These are phyloP conservation scores for Pythium plurisporium DNA, from an alignment of 352 stramenopile species.

Conservation along the genomic window DNA sequence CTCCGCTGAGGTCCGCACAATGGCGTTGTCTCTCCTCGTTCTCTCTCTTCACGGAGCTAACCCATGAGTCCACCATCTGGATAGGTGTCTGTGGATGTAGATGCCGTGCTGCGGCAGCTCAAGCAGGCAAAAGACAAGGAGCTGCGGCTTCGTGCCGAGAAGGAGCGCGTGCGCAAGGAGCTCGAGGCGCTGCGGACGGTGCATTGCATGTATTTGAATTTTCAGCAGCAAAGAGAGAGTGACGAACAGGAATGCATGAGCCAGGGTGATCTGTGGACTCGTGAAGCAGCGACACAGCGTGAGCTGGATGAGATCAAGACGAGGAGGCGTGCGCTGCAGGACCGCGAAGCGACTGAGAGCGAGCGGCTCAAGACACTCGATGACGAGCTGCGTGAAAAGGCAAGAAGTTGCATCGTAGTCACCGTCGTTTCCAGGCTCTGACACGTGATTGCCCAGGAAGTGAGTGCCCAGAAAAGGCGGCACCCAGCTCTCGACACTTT, in stretches of 20 bases:
- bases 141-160: conserved; percentile 58
- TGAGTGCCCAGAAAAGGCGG: neutral
- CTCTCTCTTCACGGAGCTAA: too few species aligned
- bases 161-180: conserved; percentile 56
- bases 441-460: conserved; percentile 7
- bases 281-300: conserved; percentile 39
- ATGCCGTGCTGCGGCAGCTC: conserved; percentile 53
- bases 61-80: too few species aligned
- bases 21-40: too few species aligned
- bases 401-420: neutral
- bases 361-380: conserved; percentile 31
- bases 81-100: conserved; percentile 43
- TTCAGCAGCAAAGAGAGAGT: neutral
- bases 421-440: too few species aligned
- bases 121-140: conserved; percentile 53
- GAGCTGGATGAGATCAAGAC: conserved; percentile 37
- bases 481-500: neutral
- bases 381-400: conserved; percentile 27
- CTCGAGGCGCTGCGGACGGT: conserved; percentile 45
- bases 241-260: too few species aligned
- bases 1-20: too few species aligned
- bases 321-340: conserved; percentile 32
- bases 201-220: neutral
- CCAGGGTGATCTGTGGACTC: conserved; percentile 39
- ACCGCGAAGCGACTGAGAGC: conserved; percentile 28